Percentiles rank a stretch among this genome's conserved stretches.
These are phyloP conservation scores for Phlegmacium glaucopus DNA, from an alignment of 768 basidiomycete species.

Conservation along the genomic window DNA sequence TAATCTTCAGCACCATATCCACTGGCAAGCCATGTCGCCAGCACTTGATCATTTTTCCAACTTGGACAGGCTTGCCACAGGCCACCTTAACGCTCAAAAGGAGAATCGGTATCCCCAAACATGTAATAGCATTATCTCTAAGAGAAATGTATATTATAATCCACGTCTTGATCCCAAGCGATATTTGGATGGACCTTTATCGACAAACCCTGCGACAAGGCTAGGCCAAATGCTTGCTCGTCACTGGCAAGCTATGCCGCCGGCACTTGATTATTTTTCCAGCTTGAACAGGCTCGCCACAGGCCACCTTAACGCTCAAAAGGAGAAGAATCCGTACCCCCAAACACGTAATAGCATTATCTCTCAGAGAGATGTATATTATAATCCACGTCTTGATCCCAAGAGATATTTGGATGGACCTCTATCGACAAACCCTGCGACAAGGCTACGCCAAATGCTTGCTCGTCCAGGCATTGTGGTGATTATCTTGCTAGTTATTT, in stretches of 20 bases:
- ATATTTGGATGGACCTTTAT: conserved; percentile 66
- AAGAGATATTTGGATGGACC: conserved; percentile 65
- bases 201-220: conserved; percentile 64
- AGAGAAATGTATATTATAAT: conserved; percentile 66
- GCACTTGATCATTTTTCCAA: neutral
- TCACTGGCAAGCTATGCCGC: no score
- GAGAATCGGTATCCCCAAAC: no score
- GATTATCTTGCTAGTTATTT: conserved; percentile 18
- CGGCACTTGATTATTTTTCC: no score
- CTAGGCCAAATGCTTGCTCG: conserved; percentile 68
- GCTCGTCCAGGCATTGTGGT: conserved; percentile 70
- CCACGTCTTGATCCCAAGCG: conserved; percentile 66
- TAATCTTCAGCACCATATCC: neutral
- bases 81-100: no score
- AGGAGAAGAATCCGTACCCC: no score
- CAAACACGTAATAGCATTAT: no score
- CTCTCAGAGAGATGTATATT: conserved; percentile 40
- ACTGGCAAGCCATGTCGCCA: neutral
- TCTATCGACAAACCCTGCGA: conserved; percentile 59
- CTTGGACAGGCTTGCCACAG: no score
- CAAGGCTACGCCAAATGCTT: conserved; percentile 61
- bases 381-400: conserved; percentile 65
- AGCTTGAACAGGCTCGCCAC: no score
- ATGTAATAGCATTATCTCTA: no score
- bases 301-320: no score